Evolutionary conservation across 495 filamentous ascomycete genomes (phyloP), one percentile per base, ranked within the genome.

Genomic region (Tuber brumale): DNA sequence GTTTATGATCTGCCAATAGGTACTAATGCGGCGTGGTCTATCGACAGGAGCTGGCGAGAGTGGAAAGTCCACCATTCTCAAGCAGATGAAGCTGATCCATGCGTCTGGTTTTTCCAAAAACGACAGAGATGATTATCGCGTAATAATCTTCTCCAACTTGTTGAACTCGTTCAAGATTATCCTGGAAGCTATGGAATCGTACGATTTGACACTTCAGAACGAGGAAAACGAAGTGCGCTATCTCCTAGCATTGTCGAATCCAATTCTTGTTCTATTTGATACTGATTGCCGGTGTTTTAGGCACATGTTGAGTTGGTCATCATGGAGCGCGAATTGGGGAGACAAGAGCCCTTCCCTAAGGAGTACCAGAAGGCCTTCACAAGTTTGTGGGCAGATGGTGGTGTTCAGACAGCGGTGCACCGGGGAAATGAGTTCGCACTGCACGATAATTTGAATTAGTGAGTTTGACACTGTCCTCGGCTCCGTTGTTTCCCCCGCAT

Each of bases 61-160:
- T 43, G 95, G 95, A 69, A 99, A 99, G 84, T 99, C 95, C 12
- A 99, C 95, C 9, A 94, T 99, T 76, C 89, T 99, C 72, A 99
- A 99, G 86, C 95, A 99, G 87, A 99, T 99, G 95, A 94, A 95
- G 82, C 91, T 99, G 84, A 98, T 99, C 80, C 94, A 99, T 83
- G 91, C 93, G 61, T 89, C 93, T 83, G 95, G 96, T 35, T 98
- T 97, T 84, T 93, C 92, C 69, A 90, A 94, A 79, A 91, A 90
- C 79, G 95, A 99, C 84, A 92, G 95, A 79, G 90, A 94, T 78
- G 94, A 97, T 85, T 97, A 93, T 85, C 92, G 95, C 78, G 92
- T 92, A 61, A 94, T 98, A 82, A 95, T 99, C 76, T 97, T 97
- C 85, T 91, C 90, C 74, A 98, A 97, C 85, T 88, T 97, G 74